phyloP scores from a whole-genome alignment of 148 eudicot species.

The Chenopodium suecicum region DNA sequence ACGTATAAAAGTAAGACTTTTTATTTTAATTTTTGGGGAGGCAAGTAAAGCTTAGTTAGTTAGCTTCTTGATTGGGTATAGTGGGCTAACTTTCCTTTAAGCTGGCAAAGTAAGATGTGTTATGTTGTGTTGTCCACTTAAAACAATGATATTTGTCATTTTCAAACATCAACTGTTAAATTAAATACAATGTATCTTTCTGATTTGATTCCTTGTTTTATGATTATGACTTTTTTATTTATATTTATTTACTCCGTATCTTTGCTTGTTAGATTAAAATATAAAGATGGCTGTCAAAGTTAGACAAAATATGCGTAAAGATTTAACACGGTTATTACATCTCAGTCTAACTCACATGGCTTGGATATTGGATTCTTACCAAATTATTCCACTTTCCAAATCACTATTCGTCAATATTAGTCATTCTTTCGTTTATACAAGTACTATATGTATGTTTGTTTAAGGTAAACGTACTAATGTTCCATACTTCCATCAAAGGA shows the following conservation, averaged over 20 bases:
- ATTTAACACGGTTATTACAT: neutral
- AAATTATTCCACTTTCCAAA: neutral
- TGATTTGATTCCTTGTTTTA: neutral
- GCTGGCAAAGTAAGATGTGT: conserved; percentile 25
- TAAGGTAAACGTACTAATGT: neutral
- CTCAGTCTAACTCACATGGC: conserved; percentile 1
- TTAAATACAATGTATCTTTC: neutral
- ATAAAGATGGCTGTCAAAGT: neutral
- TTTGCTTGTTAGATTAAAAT: neutral
- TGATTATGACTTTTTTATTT: neutral
- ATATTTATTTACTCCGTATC: no score
- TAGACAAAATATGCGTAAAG: neutral
- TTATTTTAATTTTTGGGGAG: neutral
- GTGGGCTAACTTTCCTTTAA: neutral
- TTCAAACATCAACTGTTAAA: conserved; percentile 11
- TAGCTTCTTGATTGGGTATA: neutral
- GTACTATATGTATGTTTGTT: no score
- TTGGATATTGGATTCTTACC: neutral
- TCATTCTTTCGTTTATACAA: neutral
- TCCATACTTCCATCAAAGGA: no score
- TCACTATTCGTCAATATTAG: neutral
- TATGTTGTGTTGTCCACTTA: conserved; percentile 24
- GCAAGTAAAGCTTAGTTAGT: neutral
- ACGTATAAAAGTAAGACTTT: neutral
- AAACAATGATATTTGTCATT: neutral